Conservation (phyloP, 2,329 filamentous ascomycete species). For the Cercospora nicotianae region DNA sequence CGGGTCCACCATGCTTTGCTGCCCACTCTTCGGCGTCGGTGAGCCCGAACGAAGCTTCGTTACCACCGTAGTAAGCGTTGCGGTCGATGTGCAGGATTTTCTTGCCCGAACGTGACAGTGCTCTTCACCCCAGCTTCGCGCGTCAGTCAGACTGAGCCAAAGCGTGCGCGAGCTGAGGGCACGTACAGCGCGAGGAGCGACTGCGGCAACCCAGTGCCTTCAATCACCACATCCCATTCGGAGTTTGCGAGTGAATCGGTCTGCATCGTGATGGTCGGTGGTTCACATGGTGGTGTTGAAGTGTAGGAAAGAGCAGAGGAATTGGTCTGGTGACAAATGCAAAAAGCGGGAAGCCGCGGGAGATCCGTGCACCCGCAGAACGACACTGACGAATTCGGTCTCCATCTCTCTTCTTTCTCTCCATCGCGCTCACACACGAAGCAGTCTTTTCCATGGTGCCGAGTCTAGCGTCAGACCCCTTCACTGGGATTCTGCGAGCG, state of each 20-base stretch:
- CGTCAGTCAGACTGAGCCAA: conserved; percentile 64
- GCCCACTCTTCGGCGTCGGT: conserved; percentile 79
- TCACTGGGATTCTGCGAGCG: conserved; percentile 47
- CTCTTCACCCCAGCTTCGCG: conserved; percentile 62
- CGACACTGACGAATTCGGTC: conserved; percentile 3
- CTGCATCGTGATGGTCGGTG: conserved; percentile 9
- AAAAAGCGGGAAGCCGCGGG: conserved; percentile 6
- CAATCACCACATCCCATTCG: conserved; percentile 55
- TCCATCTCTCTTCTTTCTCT: conserved; percentile 23
- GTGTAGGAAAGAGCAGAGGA: background rate
- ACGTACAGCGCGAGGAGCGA: conserved; percentile 57
- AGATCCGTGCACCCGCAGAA: conserved; percentile 8
- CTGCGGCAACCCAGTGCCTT: conserved; percentile 54
- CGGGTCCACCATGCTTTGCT: conserved; percentile 38
- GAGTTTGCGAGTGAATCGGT: conserved; percentile 55
- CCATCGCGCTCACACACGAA: conserved; percentile 37
- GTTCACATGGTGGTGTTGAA: conserved; percentile 11
- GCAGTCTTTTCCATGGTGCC: conserved; percentile 28
- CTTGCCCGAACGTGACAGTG: conserved; percentile 87
- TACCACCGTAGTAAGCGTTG: conserved; percentile 83
- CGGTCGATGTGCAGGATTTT: conserved; percentile 86
- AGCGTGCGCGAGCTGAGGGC: conserved; percentile 16
- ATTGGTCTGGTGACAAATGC: background rate
- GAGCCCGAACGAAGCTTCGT: conserved; percentile 81
- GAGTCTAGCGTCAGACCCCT: conserved; percentile 37